Conservation (phyloP, 495 filamentous ascomycete genomes). For the Cairneyella variabilis region DNA sequence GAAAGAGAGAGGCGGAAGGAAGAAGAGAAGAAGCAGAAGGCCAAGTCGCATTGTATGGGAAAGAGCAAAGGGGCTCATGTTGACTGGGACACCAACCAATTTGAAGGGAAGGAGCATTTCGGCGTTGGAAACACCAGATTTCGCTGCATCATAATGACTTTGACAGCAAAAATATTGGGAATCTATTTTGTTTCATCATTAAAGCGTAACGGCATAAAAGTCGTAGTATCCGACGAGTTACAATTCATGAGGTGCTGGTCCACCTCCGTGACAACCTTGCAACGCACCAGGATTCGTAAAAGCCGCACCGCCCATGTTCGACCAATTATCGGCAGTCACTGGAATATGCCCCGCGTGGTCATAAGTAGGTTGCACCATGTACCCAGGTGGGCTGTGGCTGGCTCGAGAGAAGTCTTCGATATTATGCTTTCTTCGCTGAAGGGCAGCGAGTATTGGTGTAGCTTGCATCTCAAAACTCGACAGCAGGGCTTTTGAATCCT, state of each 20-base stretch:
- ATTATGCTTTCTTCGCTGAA: constrained; percentile 20
- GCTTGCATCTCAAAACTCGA: constrained; percentile 37
- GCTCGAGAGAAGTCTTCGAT: constrained; percentile 15
- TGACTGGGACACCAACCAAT: not conserved
- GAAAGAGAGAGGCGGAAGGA: no score
- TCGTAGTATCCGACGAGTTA: constrained; percentile 1
- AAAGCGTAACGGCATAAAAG: not conserved
- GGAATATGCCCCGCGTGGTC: constrained; percentile 4
- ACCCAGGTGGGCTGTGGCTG: constrained; percentile 13
- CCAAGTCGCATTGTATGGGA: no score
- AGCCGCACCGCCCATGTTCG: not conserved
- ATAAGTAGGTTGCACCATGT: constrained; percentile 12
- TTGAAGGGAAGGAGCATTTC: not conserved
- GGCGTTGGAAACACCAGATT: not conserved
- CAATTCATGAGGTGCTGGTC: constrained; percentile 5
- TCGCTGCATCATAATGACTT: no score
- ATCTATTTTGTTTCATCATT: not conserved
- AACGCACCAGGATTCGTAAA: constrained; percentile 9
- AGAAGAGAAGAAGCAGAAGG: no score
- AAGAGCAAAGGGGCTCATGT: not conserved
- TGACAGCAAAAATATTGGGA: no score
- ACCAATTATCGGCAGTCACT: not conserved
- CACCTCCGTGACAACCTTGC: constrained; percentile 11
- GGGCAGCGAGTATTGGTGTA: constrained; percentile 6
- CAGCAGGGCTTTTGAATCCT: constrained; percentile 38